These are phyloP conservation scores for Candida namnaoensis DNA, from an alignment of 805 yeast genomes.

Conservation along the genomic window DNA sequence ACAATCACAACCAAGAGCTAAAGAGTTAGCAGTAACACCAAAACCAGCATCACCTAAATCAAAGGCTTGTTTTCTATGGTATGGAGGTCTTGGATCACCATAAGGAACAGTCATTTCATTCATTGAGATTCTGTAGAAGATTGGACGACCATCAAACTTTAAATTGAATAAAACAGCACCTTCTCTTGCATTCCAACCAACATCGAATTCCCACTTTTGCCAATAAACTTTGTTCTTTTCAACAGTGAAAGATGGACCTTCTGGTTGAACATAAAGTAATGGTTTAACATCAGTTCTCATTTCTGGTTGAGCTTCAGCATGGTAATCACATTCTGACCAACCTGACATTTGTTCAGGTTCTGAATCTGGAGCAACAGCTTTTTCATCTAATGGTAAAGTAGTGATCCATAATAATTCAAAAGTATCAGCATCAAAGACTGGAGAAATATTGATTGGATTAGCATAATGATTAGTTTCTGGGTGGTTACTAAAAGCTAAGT, in stretches of 20 bases:
- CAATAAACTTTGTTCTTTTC: constrained; percentile 51
- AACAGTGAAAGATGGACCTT: constrained; percentile 58
- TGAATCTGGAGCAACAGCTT: constrained; percentile 34
- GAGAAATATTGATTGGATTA: constrained; percentile 58
- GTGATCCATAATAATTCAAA: constrained; percentile 56
- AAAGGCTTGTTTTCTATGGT: constrained; percentile 72
- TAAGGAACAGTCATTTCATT: constrained; percentile 80
- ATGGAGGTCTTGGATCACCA: constrained; percentile 70
- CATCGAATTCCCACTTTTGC: constrained; percentile 75
- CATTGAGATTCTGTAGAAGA: constrained; percentile 55
- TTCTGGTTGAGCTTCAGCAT: constrained; percentile 39
- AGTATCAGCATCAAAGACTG: constrained; percentile 54
- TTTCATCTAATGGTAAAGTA: constrained; percentile 55
- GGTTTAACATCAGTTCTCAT: constrained; percentile 56
- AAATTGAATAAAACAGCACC: constrained; percentile 64
- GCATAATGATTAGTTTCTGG: constrained; percentile 63
- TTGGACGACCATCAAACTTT: constrained; percentile 60
- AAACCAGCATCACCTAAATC: constrained; percentile 76
- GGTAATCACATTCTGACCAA: constrained; percentile 62
- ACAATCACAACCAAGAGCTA: constrained; percentile 67
- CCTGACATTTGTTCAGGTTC: constrained; percentile 47
- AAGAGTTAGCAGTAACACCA: constrained; percentile 55
- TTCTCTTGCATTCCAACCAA: constrained; percentile 57
- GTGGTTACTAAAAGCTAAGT: constrained; percentile 55
- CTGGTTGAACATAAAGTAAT: constrained; percentile 57